Evolutionary conservation across 2,329 filamentous ascomycete genomes (phyloP).

Genomic region (Chalara sp.): DNA sequence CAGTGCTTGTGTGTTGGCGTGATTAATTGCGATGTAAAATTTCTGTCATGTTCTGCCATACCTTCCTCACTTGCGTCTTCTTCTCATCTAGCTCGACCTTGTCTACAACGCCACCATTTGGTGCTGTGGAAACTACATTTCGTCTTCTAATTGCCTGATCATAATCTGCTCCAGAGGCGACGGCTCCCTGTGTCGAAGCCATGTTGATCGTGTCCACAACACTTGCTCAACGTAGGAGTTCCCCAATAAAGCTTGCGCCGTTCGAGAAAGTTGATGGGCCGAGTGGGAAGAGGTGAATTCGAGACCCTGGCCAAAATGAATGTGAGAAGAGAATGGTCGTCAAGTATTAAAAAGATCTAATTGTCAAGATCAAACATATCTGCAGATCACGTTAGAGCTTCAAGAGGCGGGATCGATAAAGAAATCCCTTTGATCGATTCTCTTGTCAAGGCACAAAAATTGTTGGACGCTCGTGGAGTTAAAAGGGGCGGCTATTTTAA

Average conservation of each 20-base stretch:
- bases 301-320: not conserved
- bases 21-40: not conserved
- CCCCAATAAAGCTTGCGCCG: too few species aligned
- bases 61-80: slow-evolving; percentile 53
- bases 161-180: slow-evolving; percentile 52
- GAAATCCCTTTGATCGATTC: not conserved
- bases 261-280: too few species aligned
- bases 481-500: too few species aligned
- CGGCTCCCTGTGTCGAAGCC: slow-evolving; percentile 40
- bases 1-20: not conserved
- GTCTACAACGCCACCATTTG: slow-evolving; percentile 29
- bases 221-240: too few species aligned
- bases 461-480: too few species aligned
- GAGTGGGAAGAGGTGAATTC: not conserved
- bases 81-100: slow-evolving; percentile 45
- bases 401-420: too few species aligned
- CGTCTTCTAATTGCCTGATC: slow-evolving; percentile 51
- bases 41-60: slow-evolving; percentile 22
- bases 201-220: slow-evolving; percentile 14
- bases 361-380: slow-evolving; percentile 22
- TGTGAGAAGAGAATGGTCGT: slow-evolving; percentile 9
- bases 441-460: too few species aligned
- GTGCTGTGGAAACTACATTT: slow-evolving; percentile 37
- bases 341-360: slow-evolving; percentile 20
- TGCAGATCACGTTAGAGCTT: slow-evolving; percentile 8